A percentile compares a stretch with the other conserved stretches of the same genome.
Conservation (phyloP, 805 yeast genomes). For the Cyberlindnera japonica region DNA sequence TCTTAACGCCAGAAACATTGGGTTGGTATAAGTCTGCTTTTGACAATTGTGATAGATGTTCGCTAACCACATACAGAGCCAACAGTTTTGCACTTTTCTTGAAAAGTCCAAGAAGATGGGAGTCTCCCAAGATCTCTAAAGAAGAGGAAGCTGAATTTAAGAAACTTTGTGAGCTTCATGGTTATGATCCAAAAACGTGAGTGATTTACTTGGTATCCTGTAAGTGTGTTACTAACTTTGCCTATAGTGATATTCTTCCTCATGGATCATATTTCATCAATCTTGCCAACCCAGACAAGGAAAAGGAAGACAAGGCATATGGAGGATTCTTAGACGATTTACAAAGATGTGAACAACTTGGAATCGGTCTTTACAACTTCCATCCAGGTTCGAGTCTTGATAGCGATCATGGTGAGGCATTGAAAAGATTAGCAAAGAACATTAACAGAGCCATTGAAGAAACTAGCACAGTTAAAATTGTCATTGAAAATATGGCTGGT, state of each 20-base stretch:
- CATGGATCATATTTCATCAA: conserved; percentile 95
- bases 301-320: conserved; percentile 71
- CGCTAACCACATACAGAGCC: conserved; percentile 37
- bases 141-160: conserved; percentile 68
- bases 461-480: conserved; percentile 79
- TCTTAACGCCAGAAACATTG: conserved; percentile 49
- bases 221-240: conserved; percentile 5
- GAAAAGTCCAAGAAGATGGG: conserved; percentile 90
- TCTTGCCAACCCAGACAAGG: conserved; percentile 83
- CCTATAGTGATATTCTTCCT: conserved; percentile 65
- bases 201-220: not conserved
- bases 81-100: conserved; percentile 88
- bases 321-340: conserved; percentile 83
- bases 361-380: conserved; percentile 83
- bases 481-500: conserved; percentile 97
- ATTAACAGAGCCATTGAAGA: conserved; percentile 73
- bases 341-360: conserved; percentile 77
- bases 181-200: conserved; percentile 62
- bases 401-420: conserved; percentile 62
- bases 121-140: conserved; percentile 66
- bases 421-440: conserved; percentile 67
- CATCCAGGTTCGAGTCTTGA: conserved; percentile 90
- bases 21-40: conserved; percentile 26
- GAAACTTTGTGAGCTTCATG: conserved; percentile 53
- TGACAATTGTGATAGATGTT: not conserved